Evolutionary conservation across 2,329 filamentous ascomycete species (phyloP).

Genomic region (Epichloe uncinata): DNA sequence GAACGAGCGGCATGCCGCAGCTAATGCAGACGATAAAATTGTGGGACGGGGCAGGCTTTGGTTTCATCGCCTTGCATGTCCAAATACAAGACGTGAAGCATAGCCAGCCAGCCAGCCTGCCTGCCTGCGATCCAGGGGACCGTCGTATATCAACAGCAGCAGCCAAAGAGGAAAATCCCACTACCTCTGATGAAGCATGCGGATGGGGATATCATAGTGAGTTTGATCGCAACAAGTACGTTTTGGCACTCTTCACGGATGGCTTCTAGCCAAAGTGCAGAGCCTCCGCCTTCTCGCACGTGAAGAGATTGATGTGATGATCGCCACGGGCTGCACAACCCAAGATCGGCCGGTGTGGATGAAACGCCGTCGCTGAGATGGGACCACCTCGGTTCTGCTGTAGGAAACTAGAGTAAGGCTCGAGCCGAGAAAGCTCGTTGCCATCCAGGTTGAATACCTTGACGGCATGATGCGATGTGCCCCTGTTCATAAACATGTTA

Average conservation of each 20-base stretch:
- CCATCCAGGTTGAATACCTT: conserved; percentile 89
- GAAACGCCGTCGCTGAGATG: conserved; percentile 83
- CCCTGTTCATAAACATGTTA: conserved; percentile 35
- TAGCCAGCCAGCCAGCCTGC: no score
- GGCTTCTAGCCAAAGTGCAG: conserved; percentile 16
- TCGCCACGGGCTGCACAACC: conserved; percentile 79
- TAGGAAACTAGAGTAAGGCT: conserved; percentile 83
- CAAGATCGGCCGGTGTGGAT: conserved; percentile 85
- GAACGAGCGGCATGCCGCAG: no score
- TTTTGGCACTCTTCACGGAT: not conserved
- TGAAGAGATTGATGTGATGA: conserved; percentile 81
- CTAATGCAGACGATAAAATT: no score
- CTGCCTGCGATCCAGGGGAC: no score
- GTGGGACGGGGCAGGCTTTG: not conserved
- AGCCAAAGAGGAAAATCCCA: not conserved
- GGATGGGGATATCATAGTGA: conserved; percentile 2
- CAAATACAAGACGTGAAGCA: not conserved
- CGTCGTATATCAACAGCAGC: not conserved
- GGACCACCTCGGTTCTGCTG: conserved; percentile 68
- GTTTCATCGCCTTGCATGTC: not conserved
- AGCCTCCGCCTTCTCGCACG: conserved; percentile 42
- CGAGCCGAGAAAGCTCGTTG: conserved; percentile 63
- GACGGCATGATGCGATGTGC: conserved; percentile 75
- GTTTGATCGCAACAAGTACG: not conserved
- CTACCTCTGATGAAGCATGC: not conserved